phyloP scores from a whole-genome alignment of 148 eudicot species.

The Vaccinium vitisidaea region DNA sequence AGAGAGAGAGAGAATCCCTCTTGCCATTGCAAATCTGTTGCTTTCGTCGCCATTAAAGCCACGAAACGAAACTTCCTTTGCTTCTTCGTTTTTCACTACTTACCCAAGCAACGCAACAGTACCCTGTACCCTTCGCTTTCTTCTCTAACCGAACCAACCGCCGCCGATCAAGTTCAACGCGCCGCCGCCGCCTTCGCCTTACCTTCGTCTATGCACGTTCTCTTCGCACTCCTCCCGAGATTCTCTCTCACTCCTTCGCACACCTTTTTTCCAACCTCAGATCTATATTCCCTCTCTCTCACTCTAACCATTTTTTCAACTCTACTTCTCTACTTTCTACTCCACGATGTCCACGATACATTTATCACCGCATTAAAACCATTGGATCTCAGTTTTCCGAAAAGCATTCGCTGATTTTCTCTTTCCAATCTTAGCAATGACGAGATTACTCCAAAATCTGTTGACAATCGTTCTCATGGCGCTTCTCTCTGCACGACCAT shows the following conservation, averaged over 20 bases:
- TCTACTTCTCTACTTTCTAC: neutral
- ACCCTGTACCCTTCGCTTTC: too few species aligned
- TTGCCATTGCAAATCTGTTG: neutral
- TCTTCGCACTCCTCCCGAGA: neutral
- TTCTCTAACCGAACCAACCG: too few species aligned
- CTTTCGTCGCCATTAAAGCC: neutral
- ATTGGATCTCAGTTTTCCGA: neutral
- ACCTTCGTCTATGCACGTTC: neutral
- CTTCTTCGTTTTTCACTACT: neutral
- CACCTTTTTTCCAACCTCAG: neutral
- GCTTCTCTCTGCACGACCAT: slow-evolving; percentile 9
- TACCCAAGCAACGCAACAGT: too few species aligned
- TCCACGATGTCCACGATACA: neutral
- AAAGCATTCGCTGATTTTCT: neutral
- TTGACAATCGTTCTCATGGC: slow-evolving; percentile 19
- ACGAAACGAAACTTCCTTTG: neutral
- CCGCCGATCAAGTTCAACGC: too few species aligned
- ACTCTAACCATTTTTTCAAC: neutral
- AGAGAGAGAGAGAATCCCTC: neutral
- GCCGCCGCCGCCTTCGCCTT: neutral
- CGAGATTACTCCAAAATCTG: neutral
- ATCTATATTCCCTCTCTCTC: neutral
- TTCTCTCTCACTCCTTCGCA: neutral
- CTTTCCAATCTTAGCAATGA: slow-evolving; percentile 22
- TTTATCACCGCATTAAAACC: slow-evolving; percentile 1